Evolutionary conservation across 148 eudicot species (phyloP).

Genomic region (Linanthus parryae): DNA sequence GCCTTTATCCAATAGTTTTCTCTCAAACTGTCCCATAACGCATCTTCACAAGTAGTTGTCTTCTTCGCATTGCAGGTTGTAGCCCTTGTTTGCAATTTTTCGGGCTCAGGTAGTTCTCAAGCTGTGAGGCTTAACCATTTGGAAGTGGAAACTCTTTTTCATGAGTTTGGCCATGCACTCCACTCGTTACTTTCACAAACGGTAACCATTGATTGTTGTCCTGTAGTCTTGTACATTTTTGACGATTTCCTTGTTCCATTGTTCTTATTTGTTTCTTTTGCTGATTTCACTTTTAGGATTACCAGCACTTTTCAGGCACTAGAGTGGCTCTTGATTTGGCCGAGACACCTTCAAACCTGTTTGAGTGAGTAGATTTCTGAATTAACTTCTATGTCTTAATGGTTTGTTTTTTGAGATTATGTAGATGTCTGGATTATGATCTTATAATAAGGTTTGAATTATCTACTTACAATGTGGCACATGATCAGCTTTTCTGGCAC

Average conservation of each 20-base stretch:
- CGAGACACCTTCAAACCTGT: constrained; percentile 93
- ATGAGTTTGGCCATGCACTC: constrained; percentile 99
- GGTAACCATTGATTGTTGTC: constrained; percentile 34
- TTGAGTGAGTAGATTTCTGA: constrained; percentile 65
- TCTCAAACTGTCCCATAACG: too few species aligned
- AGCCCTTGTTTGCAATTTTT: constrained; percentile 95
- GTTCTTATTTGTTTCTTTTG: neutral
- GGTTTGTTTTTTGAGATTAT: neutral
- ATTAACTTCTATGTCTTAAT: neutral
- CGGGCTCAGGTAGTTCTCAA: constrained; percentile 36
- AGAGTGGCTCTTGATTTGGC: constrained; percentile 93
- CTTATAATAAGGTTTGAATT: too few species aligned
- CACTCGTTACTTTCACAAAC: constrained; percentile 95
- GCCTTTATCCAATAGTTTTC: too few species aligned
- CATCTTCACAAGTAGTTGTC: too few species aligned
- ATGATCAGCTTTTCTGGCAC: neutral
- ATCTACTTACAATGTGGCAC: neutral
- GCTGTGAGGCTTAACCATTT: constrained; percentile 70
- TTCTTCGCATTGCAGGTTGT: constrained; percentile 50
- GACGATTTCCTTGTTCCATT: constrained; percentile 1
- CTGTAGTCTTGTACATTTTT: constrained; percentile 5
- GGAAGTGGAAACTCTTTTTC: constrained; percentile 93
- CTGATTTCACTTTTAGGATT: constrained; percentile 49
- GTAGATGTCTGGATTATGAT: too few species aligned
- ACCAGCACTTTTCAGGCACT: constrained; percentile 96